Base-by-base conservation (phyloP, 768 basidiomycete genomes). In the Hemileccinum rubropunctum region DNA sequence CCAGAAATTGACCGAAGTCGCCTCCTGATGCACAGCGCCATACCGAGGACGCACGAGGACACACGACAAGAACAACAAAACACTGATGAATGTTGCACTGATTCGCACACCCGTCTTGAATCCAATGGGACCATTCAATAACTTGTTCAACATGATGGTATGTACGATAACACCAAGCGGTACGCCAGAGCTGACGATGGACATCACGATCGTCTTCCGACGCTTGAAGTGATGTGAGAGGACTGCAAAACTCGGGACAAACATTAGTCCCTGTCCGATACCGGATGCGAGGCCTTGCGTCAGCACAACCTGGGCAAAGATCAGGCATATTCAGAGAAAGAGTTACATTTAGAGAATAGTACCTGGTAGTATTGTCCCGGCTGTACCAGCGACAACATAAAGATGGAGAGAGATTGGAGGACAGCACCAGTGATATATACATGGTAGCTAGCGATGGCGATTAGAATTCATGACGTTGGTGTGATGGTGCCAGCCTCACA, bases 111-210 rank as follows among this genome's bases (percentile, higher is more conserved):
- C 71, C 33, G 50, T 66, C 11, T 56, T 65, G 57, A 81, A 76
- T 7, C 84, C 81, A 3, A 75, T 62, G 7, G 66, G 56, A 3
- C 75, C 73, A 46, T 74, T 76, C 46, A 45, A 52, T 30, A 46
- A 52, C 21, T 72, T 64, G 59, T 87, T 86, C 26, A 88, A 66
- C 72, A 85, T 76, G 53, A 84, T 80, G 1, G 83, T 80, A 47
- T 83, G 76, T 13, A 79, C 55, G 17, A 80, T 66, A 6, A 78
- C 80, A 7, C 85, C 84, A 3, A 82, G 60, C 2, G 79, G 74
- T 30, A 76, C 72, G 20, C 76, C 77, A 23, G 78, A 76, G 26
- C 74, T 30, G 6, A 69, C 70, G 38, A 81, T 58, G 9, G 78
- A 76, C 57, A 77, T 74, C 6, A 76, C 74, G 4, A 75, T 52